A percentile compares a stretch with the other conserved stretches of the same genome.
phyloP scores from a whole-genome alignment of 108 stramenopile species.

The Fistulifera pelliculosa region DNA sequence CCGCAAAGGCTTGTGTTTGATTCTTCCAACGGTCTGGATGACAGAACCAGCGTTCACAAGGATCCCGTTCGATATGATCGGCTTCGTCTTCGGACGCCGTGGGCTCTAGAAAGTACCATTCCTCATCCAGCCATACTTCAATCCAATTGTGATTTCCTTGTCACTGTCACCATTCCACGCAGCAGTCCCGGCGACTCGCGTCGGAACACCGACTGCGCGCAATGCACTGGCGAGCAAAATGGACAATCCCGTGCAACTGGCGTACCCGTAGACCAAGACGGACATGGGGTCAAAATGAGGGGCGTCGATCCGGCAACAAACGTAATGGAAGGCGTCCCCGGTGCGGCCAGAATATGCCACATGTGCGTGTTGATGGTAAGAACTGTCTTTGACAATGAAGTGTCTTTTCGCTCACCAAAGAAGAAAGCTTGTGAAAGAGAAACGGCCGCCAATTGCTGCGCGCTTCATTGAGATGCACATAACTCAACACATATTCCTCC shows the following conservation, averaged over 20 bases:
- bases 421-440: conserved; percentile 37
- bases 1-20: conserved; percentile 51
- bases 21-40: conserved; percentile 32
- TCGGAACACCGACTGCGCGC: conserved; percentile 62
- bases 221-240: conserved; percentile 60
- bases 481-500: conserved; percentile 74
- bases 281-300: conserved; percentile 84
- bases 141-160: conserved; percentile 92
- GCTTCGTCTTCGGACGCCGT: conserved; percentile 43
- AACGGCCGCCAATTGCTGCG: conserved; percentile 74
- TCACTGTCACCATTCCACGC: conserved; percentile 67
- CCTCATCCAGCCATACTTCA: conserved; percentile 54
- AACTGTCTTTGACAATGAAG: conserved; percentile 32
- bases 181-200: conserved; percentile 77
- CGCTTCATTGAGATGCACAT: conserved; percentile 74
- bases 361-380: conserved; percentile 50
- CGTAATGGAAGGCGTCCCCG: conserved; percentile 29
- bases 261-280: conserved; percentile 72
- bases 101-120: conserved; percentile 79
- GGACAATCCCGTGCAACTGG: conserved; percentile 75
- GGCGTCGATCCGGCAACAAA: conserved; percentile 71
- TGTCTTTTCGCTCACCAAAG: conserved; percentile 4
- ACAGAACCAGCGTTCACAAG: conserved; percentile 87
- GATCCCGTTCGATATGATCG: conserved; percentile 58
- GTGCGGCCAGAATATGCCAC: conserved; percentile 39